phyloP scores from a whole-genome alignment of 768 basidiomycete species.

The Serendipita vermifera region DNA sequence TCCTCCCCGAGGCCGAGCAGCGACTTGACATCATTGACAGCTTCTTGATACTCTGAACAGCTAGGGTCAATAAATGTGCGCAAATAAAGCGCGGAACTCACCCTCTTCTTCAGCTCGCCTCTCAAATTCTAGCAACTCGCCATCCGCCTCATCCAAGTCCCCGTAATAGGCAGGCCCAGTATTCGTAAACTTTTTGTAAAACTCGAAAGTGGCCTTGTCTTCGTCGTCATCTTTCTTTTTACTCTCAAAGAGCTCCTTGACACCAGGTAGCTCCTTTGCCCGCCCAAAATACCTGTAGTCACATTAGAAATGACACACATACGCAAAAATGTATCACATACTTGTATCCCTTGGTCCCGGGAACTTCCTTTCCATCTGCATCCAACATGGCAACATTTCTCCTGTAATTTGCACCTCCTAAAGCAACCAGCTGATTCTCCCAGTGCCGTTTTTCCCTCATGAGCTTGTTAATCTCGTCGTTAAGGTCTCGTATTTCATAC shows the following conservation, averaged over 20 bases:
- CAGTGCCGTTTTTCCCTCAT: constrained; percentile 93
- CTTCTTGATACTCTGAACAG: constrained; percentile 51
- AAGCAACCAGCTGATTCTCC: constrained; percentile 94
- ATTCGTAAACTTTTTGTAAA: constrained; percentile 78
- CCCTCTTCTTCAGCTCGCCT: constrained; percentile 58
- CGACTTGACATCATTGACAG: constrained; percentile 41
- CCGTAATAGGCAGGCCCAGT: constrained; percentile 86
- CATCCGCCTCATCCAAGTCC: constrained; percentile 68
- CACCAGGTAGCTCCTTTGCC: constrained; percentile 89
- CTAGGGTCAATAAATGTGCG: not conserved
- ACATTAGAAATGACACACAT: not conserved
- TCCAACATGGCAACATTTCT: constrained; percentile 89
- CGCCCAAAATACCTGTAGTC: constrained; percentile 79
- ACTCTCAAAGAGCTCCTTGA: constrained; percentile 85
- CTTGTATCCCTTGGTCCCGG: constrained; percentile 97
- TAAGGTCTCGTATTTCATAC: constrained; percentile 90
- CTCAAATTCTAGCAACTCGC: constrained; percentile 59
- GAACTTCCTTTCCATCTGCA: constrained; percentile 91
- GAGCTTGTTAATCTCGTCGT: constrained; percentile 94
- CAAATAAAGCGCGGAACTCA: constrained; percentile 24
- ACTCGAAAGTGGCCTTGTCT: constrained; percentile 60
- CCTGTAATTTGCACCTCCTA: constrained; percentile 93
- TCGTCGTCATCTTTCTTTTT: constrained; percentile 80
- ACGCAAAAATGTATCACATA: constrained; percentile 25
- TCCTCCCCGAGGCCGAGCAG: constrained; percentile 39